Percentiles rank a stretch among this genome's conserved stretches.
phyloP scores from a whole-genome alignment of 768 basidiomycete species.

The Lactarius tabidus region DNA sequence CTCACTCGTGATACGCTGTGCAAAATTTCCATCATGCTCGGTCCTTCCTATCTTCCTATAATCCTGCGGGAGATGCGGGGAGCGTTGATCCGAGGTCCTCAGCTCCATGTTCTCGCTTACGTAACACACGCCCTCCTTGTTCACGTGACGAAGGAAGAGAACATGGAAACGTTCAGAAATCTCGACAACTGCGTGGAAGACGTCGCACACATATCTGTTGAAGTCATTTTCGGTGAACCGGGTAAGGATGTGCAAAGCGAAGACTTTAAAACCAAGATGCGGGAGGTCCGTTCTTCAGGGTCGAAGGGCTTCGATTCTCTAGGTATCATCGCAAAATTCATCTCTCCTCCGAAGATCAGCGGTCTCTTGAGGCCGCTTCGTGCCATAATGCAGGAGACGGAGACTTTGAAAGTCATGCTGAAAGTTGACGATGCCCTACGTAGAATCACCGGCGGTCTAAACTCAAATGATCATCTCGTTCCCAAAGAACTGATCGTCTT shows the following conservation, averaged over 20 bases:
- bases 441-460: slow-evolving; percentile 78
- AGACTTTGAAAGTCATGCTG: slow-evolving; percentile 70
- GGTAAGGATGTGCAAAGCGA: slow-evolving; percentile 84
- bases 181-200: slow-evolving; percentile 79
- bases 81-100: slow-evolving; percentile 86
- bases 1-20: slow-evolving; percentile 77
- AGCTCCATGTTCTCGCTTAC: slow-evolving; percentile 88
- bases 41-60: slow-evolving; percentile 66
- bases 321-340: slow-evolving; percentile 68
- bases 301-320: slow-evolving; percentile 87
- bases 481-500: slow-evolving; percentile 71
- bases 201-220: slow-evolving; percentile 74
- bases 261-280: slow-evolving; percentile 92
- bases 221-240: slow-evolving; percentile 92
- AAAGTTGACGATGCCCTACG: slow-evolving; percentile 87
- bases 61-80: slow-evolving; percentile 78
- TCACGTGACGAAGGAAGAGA: slow-evolving; percentile 66
- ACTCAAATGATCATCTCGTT: slow-evolving; percentile 68
- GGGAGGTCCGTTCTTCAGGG: slow-evolving; percentile 80
- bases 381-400: slow-evolving; percentile 82
- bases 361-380: slow-evolving; percentile 73
- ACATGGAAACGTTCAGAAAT: slow-evolving; percentile 48
- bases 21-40: slow-evolving; percentile 70
- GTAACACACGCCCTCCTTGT: slow-evolving; percentile 76
- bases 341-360: slow-evolving; percentile 74